Percentiles rank a stretch among this genome's conserved stretches.
Conservation (phyloP, 1,139 yeast genomes). For the Zygoascus sp. region DNA sequence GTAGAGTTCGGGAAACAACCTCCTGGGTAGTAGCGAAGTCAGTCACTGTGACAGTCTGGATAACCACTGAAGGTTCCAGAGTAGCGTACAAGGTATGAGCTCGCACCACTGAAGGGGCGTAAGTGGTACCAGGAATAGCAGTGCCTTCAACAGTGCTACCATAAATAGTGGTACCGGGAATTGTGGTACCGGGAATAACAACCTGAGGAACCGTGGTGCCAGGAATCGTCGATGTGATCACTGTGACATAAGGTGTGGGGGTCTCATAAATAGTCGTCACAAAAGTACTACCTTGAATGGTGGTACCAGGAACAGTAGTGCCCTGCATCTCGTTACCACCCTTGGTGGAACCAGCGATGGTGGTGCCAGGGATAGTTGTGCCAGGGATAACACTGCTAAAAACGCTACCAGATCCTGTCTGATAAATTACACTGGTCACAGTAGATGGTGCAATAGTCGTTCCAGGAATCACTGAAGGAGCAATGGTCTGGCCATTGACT, state of each 20-base stretch:
- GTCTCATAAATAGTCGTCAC: slow-evolving; percentile 7
- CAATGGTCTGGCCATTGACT: slow-evolving; percentile 21
- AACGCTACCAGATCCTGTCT: slow-evolving; percentile 18
- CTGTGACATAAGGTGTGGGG: slow-evolving; percentile 10
- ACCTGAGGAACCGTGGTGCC: slow-evolving; percentile 16
- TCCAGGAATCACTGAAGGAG: slow-evolving; percentile 19
- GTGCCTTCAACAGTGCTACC: slow-evolving; percentile 19
- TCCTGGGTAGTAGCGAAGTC: slow-evolving; percentile 7
- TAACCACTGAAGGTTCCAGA: slow-evolving; percentile 10
- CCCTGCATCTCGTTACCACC: slow-evolving; percentile 16
- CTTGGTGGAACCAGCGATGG: slow-evolving; percentile 10
- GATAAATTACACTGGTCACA: slow-evolving; percentile 20
- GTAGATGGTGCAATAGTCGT: slow-evolving; percentile 20
- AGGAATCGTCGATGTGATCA: slow-evolving; percentile 10
- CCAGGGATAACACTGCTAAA: slow-evolving; percentile 18
- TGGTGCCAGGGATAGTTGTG: slow-evolving; percentile 19
- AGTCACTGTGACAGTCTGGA: slow-evolving; percentile 16
- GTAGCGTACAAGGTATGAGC: slow-evolving; percentile 20
- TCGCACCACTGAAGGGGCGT: slow-evolving; percentile 14
- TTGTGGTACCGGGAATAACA: slow-evolving; percentile 18
- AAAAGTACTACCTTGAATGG: slow-evolving; percentile 19
- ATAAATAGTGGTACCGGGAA: slow-evolving; percentile 21
- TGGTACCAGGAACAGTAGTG: slow-evolving; percentile 21
- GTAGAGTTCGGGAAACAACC: slow-evolving; percentile 11
- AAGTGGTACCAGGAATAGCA: slow-evolving; percentile 20